Evolutionary conservation across 768 basidiomycete species (phyloP), one percentile per base, ranked within the genome.

Genomic region (Russula sp.): DNA sequence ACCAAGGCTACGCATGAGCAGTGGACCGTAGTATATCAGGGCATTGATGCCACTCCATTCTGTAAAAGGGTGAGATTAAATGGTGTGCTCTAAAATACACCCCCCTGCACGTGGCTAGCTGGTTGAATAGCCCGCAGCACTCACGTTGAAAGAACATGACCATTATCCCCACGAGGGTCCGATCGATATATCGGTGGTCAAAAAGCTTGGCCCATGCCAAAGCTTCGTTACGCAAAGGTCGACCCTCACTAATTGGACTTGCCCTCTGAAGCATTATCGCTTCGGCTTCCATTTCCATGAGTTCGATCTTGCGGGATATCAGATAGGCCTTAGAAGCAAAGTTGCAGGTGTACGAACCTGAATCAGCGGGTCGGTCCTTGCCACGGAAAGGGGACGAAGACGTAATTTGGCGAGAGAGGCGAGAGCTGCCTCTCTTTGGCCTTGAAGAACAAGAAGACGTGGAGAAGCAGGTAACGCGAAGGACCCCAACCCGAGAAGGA

Each of bases 11-110:
- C 72, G 78, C 51, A 91, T 81, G 3, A 93, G 77, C 0, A 83
- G 84, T 1, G 91, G 91, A 0, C 89, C 90, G 67, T 91, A 93
- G 68, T 92, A 93, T 8, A 92, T 76, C 37, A 93, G 71, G 10
- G 91, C 89, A 69, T 92, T 93, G 65, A 92, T 93, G 2, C 91
- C 91, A 62, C 84, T 87, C 91, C 91, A 92, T 75, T 92, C 89
- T 92, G 54, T 27, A 50, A 32, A 9, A 8, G 16, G 9, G 10
- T 16, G 1, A 18, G 39, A 27, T 14, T 49, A 31, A 16, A n/a
- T 10, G 8, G 13, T 58, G 7, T 27, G 22, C 10, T 5, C 18
- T 18, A 16, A 44, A 44, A 4, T 4, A 18, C 44, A 5, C 4
- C 8, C 20, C 16, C 47, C 14, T 20, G 4, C 20, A 6, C 8